Evolutionary conservation across 768 basidiomycete species (phyloP).

Genomic region (Glaciozyma antarctica): DNA sequence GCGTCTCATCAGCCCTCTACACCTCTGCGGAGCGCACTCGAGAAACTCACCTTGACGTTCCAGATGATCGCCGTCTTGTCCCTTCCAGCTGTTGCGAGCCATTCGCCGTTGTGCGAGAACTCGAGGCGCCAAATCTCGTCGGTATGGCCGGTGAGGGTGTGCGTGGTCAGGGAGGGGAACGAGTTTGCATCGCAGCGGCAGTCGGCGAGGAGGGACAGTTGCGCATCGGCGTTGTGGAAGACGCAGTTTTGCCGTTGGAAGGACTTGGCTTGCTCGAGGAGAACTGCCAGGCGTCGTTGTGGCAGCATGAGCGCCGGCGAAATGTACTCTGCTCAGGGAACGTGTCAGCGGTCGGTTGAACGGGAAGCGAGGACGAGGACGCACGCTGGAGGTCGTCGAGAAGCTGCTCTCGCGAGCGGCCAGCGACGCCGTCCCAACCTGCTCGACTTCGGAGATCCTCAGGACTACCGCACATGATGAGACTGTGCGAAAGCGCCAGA

Average conservation of each 20-base stretch:
- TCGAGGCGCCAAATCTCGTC: constrained; percentile 94
- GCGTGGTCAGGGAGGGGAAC: constrained; percentile 69
- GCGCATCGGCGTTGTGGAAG: constrained; percentile 62
- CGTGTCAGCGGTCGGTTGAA: not conserved
- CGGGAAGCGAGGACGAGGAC: constrained; percentile 3
- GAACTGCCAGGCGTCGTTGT: constrained; percentile 68
- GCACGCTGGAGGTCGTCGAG: constrained; percentile 74
- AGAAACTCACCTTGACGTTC: constrained; percentile 61
- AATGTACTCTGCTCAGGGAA: constrained; percentile 58
- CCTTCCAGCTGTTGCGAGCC: constrained; percentile 76
- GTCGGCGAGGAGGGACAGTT: constrained; percentile 78
- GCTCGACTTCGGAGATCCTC: constrained; percentile 72
- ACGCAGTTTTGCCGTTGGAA: constrained; percentile 72
- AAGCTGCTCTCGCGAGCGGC: constrained; percentile 63
- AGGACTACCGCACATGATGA: constrained; percentile 84
- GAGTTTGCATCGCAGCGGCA: constrained; percentile 66
- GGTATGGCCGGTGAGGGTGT: constrained; percentile 70
- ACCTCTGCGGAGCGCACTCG: too few relatives aligned
- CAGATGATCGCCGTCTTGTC: constrained; percentile 85
- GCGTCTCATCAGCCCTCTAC: not conserved
- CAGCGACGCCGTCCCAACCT: constrained; percentile 79
- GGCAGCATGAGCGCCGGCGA: constrained; percentile 90
- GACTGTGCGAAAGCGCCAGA: constrained; percentile 44
- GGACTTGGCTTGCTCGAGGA: constrained; percentile 72
- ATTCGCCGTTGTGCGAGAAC: constrained; percentile 83